These are phyloP conservation scores for Vinca major DNA, from an alignment of 305 asterid species.

Conservation along the genomic window DNA sequence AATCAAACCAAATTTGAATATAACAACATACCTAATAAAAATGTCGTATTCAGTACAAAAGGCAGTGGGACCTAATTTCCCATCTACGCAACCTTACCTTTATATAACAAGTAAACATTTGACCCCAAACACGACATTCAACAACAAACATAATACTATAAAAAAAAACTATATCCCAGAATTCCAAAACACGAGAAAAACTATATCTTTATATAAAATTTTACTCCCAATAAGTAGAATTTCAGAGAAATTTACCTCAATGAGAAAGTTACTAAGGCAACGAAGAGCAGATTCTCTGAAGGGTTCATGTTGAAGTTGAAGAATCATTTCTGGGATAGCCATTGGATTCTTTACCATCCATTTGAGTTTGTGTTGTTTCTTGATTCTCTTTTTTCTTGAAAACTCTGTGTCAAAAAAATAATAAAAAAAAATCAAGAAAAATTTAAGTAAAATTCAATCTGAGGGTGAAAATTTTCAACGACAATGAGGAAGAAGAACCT, in stretches of 20 bases:
- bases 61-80: too few relatives aligned
- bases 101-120: too few relatives aligned
- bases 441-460: not conserved
- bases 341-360: not conserved
- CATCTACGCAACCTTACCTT: too few relatives aligned
- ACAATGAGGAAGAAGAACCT: not conserved
- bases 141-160: too few relatives aligned
- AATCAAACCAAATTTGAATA: not conserved
- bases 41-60: too few relatives aligned
- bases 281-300: conserved; percentile 1
- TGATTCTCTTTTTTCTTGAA: not conserved
- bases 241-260: not conserved
- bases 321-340: not conserved
- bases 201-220: not conserved
- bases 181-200: too few relatives aligned
- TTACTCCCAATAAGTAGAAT: not conserved
- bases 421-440: not conserved
- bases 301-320: not conserved
- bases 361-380: not conserved
- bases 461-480: not conserved
- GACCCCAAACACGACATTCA: not conserved
- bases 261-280: conserved; percentile 1
- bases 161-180: too few relatives aligned
- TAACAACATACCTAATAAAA: not conserved
- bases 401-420: too few relatives aligned